Conservation (phyloP, 768 basidiomycete genomes). For the Gyrodon lividus region DNA sequence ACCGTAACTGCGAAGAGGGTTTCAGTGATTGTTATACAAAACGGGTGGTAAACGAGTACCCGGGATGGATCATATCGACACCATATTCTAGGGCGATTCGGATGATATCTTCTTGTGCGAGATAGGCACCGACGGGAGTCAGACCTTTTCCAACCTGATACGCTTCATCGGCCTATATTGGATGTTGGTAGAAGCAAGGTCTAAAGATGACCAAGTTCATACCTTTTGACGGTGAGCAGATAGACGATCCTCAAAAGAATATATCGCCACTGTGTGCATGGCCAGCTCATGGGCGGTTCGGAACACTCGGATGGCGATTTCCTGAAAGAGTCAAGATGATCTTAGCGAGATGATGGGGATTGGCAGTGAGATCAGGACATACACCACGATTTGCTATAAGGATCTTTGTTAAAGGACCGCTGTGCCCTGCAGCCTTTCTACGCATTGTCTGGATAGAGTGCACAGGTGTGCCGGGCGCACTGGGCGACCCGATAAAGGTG, state of each 20-base stretch:
- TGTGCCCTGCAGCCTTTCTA: conserved; percentile 86
- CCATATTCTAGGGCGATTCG: conserved; percentile 95
- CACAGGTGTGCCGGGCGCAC: conserved; percentile 79
- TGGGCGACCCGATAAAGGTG: conserved; percentile 73
- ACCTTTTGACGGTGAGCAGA: conserved; percentile 98
- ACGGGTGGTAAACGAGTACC: conserved; percentile 45
- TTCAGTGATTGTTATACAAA: conserved; percentile 5
- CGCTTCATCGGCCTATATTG: conserved; percentile 86
- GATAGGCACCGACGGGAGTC: conserved; percentile 95
- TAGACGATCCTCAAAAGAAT: conserved; percentile 94
- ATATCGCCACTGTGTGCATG: conserved; percentile 99
- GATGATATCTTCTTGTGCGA: conserved; percentile 97
- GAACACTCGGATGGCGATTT: conserved; percentile 99
- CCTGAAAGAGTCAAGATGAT: conserved; percentile 45
- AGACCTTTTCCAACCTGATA: conserved; percentile 97
- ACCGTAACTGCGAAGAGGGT: conserved; percentile 65
- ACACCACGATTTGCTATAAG: conserved; percentile 91
- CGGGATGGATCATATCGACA: conserved; percentile 99
- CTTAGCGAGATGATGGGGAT: conserved; percentile 5
- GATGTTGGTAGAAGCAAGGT: conserved; percentile 25
- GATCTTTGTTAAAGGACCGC: conserved; percentile 87
- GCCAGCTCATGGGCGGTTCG: conserved; percentile 97
- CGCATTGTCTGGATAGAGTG: conserved; percentile 91
- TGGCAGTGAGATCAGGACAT: conserved; percentile 31
- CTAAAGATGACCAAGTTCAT: conserved; percentile 18